Conservation (phyloP, 345 rosid species). For the Bruguiera gymnorhiza region DNA sequence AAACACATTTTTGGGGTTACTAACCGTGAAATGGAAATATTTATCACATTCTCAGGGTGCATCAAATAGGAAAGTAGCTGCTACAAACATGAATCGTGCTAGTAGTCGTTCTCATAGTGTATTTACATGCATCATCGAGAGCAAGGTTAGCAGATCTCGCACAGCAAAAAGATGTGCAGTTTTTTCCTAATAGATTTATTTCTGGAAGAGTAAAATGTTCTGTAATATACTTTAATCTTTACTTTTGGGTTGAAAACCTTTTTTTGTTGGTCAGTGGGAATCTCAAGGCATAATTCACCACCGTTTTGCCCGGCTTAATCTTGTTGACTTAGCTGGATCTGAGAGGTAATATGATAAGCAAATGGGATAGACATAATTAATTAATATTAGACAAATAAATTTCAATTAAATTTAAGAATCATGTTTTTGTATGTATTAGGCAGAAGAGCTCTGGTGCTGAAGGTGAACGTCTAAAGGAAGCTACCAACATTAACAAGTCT, state of each 20-base stretch:
- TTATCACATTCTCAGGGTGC: conserved; percentile 63
- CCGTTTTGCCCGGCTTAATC: conserved; percentile 94
- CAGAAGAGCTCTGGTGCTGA: conserved; percentile 99
- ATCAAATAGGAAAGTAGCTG: conserved; percentile 94
- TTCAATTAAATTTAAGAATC: background rate
- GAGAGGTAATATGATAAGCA: conserved; percentile 58
- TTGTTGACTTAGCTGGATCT: conserved; percentile 98
- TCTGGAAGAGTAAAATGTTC: background rate
- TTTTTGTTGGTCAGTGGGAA: conserved; percentile 62
- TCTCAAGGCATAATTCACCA: conserved; percentile 94
- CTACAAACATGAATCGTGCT: conserved; percentile 95
- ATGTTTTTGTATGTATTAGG: conserved; percentile 30
- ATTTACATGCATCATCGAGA: conserved; percentile 89
- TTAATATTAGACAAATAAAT: too few relatives aligned
- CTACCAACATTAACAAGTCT: conserved; percentile 95
- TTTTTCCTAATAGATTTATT: background rate
- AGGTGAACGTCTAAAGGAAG: conserved; percentile 99
- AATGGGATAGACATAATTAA: background rate
- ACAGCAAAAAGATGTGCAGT: too few relatives aligned
- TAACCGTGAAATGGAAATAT: background rate
- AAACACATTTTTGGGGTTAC: background rate
- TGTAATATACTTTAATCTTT: conserved; percentile 6
- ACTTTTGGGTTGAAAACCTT: conserved; percentile 8
- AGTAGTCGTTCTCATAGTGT: conserved; percentile 99
- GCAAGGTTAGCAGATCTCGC: conserved; percentile 51